phyloP scores from a whole-genome alignment of 306 rosid genomes.

The Quercus parvula region DNA sequence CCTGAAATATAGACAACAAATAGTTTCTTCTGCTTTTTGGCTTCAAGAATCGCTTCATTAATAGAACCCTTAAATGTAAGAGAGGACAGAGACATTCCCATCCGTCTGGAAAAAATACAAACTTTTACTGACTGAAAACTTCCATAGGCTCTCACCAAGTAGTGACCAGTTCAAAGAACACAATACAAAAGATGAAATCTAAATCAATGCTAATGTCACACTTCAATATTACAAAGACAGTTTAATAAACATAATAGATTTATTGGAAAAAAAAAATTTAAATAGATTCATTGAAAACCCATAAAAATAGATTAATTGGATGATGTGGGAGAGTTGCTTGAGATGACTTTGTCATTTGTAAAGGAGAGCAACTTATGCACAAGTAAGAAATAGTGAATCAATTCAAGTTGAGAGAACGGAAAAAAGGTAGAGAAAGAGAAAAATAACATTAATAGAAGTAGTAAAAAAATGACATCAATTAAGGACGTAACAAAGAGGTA shows the following conservation, averaged over 20 bases:
- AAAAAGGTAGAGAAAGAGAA: no score
- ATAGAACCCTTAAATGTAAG: constrained; percentile 51
- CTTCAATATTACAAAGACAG: background rate
- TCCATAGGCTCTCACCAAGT: background rate
- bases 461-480: no score
- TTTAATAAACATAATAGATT: background rate
- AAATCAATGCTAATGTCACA: background rate
- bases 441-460: no score
- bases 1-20: constrained; percentile 60
- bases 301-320: no score
- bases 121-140: background rate
- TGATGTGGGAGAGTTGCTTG: no score
- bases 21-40: constrained; percentile 55
- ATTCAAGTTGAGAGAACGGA: no score
- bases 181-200: background rate
- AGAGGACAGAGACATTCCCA: constrained; percentile 44
- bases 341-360: no score
- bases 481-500: no score
- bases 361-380: no score
- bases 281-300: background rate
- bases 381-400: no score
- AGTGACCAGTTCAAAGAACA: background rate
- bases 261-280: background rate
- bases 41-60: constrained; percentile 47
- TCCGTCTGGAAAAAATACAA: constrained; percentile 17